Conservation (phyloP, 2,329 filamentous ascomycete species). For the Calonectria naviculata region DNA sequence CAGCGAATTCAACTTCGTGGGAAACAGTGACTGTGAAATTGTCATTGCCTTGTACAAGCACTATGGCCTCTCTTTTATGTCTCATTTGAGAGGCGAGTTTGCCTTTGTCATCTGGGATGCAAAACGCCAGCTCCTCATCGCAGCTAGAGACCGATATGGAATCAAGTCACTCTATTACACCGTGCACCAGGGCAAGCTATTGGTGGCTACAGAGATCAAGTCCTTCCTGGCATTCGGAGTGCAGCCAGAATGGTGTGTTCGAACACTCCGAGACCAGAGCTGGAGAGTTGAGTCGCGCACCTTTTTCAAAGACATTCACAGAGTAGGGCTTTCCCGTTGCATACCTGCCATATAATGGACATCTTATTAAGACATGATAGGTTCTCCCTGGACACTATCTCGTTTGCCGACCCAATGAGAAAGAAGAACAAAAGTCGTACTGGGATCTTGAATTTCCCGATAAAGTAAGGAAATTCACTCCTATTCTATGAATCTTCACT, state of each 20-base stretch:
- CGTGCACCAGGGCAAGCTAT: neutral
- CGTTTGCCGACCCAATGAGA: neutral
- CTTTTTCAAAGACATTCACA: conserved; percentile 57
- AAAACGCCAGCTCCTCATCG: neutral
- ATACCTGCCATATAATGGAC: neutral
- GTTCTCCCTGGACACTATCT: conserved; percentile 1
- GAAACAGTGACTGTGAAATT: conserved; percentile 23
- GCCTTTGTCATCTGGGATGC: neutral
- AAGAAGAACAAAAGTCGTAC: neutral
- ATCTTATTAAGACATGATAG: neutral
- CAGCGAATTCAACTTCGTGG: conserved; percentile 16
- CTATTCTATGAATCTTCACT: neutral
- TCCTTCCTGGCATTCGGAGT: conserved; percentile 52
- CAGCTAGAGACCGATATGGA: neutral
- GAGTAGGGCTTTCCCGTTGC: neutral
- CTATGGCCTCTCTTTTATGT: conserved; percentile 12
- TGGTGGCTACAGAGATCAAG: neutral
- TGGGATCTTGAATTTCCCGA: conserved; percentile 1
- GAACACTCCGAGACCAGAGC: conserved; percentile 53
- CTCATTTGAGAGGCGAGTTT: conserved; percentile 19
- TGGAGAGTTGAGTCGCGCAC: conserved; percentile 59
- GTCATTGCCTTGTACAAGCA: conserved; percentile 24
- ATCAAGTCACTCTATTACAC: neutral
- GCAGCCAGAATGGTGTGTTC: conserved; percentile 64
- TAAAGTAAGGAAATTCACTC: neutral